Percentiles rank a stretch among this genome's conserved stretches.
These are phyloP conservation scores for Clonostachys sp. DNA, from an alignment of 2,329 filamentous ascomycete species.

Conservation along the genomic window DNA sequence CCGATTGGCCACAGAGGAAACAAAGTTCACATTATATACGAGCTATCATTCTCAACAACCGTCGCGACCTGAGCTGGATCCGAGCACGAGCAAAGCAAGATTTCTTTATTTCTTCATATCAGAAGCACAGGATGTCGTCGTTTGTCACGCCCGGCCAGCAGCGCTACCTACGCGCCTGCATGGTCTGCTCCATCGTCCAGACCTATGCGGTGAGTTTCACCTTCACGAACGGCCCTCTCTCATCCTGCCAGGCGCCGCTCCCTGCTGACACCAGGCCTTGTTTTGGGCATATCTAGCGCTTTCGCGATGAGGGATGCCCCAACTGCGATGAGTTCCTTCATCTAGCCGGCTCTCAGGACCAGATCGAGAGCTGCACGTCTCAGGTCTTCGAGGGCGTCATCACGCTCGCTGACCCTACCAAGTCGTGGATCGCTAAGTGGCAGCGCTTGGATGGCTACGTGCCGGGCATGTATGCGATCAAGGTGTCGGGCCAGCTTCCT, in stretches of 20 bases:
- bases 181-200: conserved; percentile 96
- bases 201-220: conserved; percentile 58
- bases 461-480: conserved; percentile 86
- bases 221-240: background rate
- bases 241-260: background rate
- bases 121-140: background rate
- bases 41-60: no score
- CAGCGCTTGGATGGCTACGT: conserved; percentile 88
- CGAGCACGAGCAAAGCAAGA: background rate
- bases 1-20: background rate
- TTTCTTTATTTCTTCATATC: no score
- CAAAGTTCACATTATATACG: background rate
- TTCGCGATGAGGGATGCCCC: conserved; percentile 82
- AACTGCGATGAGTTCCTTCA: conserved; percentile 95
- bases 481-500: conserved; percentile 79
- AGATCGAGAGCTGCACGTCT: conserved; percentile 88
- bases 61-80: no score
- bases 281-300: conserved; percentile 54
- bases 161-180: conserved; percentile 90
- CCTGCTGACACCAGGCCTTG: background rate
- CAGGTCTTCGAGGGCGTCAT: conserved; percentile 94
- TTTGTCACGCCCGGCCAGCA: conserved; percentile 68
- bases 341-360: conserved; percentile 72
- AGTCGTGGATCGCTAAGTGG: conserved; percentile 96
- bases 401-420: conserved; percentile 73